Conservation (phyloP, 2,329 filamentous ascomycete genomes). For the Lanzia echinophila region DNA sequence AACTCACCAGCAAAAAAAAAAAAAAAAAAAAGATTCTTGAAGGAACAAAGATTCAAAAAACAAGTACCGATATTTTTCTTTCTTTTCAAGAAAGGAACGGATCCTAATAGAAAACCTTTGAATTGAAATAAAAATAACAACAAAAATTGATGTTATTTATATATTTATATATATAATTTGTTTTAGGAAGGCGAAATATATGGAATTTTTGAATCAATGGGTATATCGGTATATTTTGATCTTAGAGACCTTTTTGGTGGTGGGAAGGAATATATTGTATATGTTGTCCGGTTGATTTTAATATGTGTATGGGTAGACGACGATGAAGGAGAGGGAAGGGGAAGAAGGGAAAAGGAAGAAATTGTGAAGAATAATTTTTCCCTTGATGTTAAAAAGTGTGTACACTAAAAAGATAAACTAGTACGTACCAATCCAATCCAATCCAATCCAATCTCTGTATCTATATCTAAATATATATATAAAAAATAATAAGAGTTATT, state of each 20-base stretch:
- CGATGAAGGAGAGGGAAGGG: not conserved
- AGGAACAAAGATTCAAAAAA: not conserved
- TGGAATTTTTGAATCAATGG: not conserved
- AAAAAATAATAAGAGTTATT: too few relatives aligned
- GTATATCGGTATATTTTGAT: not conserved
- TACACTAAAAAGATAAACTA: too few relatives aligned
- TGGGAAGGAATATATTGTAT: not conserved
- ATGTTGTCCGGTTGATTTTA: too few relatives aligned
- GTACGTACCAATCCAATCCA: too few relatives aligned
- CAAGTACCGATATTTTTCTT: not conserved
- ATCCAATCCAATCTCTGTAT: too few relatives aligned
- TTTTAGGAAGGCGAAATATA: not conserved
- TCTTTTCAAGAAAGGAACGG: not conserved
- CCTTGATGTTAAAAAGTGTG: too few relatives aligned
- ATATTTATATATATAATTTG: not conserved
- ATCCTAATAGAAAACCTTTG: not conserved
- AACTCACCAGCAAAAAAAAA: constrained; percentile 2
- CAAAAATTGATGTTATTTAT: not conserved
- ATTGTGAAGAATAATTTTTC: not conserved
- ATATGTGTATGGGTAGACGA: not conserved
- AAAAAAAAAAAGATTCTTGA: not conserved
- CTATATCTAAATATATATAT: too few relatives aligned
- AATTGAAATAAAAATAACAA: not conserved
- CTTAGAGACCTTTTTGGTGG: not conserved
- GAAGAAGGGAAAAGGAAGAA: not conserved